A percentile compares a stretch with the other conserved stretches of the same genome.
phyloP scores from a whole-genome alignment of 1,284 basidiomycete genomes.

The Tilletia setariae region DNA sequence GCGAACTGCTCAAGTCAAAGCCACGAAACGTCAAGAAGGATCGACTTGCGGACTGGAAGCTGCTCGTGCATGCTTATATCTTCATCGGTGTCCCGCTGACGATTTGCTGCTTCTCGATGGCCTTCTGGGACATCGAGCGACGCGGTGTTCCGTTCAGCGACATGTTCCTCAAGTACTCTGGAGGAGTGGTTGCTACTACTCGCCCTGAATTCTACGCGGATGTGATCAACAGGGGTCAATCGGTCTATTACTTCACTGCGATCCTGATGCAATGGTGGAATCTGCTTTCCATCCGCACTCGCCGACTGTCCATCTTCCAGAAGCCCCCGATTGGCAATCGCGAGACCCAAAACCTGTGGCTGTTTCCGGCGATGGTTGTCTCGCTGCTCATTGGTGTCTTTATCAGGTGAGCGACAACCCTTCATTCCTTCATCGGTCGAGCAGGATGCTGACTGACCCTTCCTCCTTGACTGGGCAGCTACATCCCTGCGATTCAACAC shows the following conservation, averaged over 20 bases:
- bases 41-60: constrained; percentile 59
- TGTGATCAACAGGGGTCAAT: constrained; percentile 54
- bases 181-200: constrained; percentile 53
- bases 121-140: constrained; percentile 61
- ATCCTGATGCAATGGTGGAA: constrained; percentile 67
- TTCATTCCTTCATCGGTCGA: background rate
- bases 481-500: constrained; percentile 56
- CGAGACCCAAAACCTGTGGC: constrained; percentile 29
- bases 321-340: constrained; percentile 31
- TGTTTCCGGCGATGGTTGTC: constrained; percentile 32
- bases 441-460: background rate
- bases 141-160: constrained; percentile 61
- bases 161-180: constrained; percentile 57
- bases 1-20: constrained; percentile 62
- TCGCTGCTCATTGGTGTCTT: constrained; percentile 40
- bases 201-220: constrained; percentile 53
- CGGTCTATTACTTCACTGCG: constrained; percentile 63
- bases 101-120: constrained; percentile 58
- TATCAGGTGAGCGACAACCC: constrained; percentile 20
- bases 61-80: constrained; percentile 67
- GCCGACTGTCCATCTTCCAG: constrained; percentile 58
- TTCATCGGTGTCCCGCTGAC: constrained; percentile 64
- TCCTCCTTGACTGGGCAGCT: constrained; percentile 43
- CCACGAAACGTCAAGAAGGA: constrained; percentile 65
- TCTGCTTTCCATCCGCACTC: constrained; percentile 57